Evolutionary conservation across 352 stramenopile genomes (phyloP).

Genomic region (Phytopythium kandeliae): DNA sequence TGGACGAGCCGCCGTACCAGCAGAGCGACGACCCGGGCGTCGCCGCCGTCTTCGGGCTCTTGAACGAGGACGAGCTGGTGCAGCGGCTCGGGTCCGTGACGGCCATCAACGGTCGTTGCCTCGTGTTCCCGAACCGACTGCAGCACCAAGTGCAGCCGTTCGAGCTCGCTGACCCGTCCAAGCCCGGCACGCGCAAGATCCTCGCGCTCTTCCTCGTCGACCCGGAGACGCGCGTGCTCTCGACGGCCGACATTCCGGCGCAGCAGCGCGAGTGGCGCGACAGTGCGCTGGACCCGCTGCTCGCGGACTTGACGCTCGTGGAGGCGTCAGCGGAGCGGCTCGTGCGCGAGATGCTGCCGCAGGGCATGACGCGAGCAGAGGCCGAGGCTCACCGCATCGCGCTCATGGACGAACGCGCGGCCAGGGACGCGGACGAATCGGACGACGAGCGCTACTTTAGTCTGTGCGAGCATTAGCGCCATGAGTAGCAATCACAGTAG

Average conservation of each 20-base stretch:
- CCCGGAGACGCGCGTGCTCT: conserved; percentile 18
- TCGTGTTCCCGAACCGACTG: conserved; percentile 36
- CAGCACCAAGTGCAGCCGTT: conserved; percentile 47
- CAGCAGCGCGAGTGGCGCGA: conserved; percentile 35
- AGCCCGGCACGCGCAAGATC: conserved; percentile 37
- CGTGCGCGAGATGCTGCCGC: conserved; percentile 13
- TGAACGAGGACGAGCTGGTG: conserved; percentile 13
- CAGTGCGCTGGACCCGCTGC: conserved; percentile 2
- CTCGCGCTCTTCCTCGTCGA: conserved; percentile 45
- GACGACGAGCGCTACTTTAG: conserved; percentile 13
- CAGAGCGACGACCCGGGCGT: conserved; percentile 24
- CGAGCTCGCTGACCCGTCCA: conserved; percentile 22
- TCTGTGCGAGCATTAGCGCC: conserved; percentile 19
- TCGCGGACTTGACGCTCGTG: conserved; percentile 8
- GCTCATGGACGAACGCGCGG: conserved; percentile 26
- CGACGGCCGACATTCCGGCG: conserved; percentile 26
- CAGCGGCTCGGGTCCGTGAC: conserved; percentile 19
- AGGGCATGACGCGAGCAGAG: conserved; percentile 15
- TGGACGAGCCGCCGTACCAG: conserved; percentile 21
- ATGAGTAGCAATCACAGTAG: no score
- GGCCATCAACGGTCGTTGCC: conserved; percentile 17
- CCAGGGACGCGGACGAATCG: background rate
- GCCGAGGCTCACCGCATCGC: conserved; percentile 15
- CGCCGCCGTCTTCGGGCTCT: conserved; percentile 21
- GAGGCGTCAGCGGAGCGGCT: conserved; percentile 11